A percentile compares a stretch with the other conserved stretches of the same genome.
These are phyloP conservation scores for Aphanomyces cochlioides DNA, from an alignment of 352 stramenopile species.

Conservation along the genomic window DNA sequence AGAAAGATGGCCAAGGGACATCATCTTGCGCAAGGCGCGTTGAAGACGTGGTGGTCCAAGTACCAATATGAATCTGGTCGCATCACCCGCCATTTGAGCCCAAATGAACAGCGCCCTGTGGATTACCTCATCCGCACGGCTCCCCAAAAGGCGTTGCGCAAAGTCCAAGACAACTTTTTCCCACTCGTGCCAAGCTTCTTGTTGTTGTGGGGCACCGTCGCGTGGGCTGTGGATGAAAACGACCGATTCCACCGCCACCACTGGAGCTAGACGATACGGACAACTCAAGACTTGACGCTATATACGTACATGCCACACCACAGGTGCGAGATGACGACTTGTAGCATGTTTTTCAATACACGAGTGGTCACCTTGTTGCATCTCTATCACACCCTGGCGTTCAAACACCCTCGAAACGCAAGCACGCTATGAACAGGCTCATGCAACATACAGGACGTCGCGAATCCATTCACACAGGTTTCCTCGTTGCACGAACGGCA, in stretches of 20 bases:
- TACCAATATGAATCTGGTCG: constrained; percentile 56
- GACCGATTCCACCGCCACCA: constrained; percentile 73
- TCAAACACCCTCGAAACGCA: too few species aligned
- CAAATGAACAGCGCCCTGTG: constrained; percentile 62
- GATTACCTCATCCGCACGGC: constrained; percentile 65
- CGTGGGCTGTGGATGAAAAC: constrained; percentile 69
- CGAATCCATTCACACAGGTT: too few species aligned
- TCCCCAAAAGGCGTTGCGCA: constrained; percentile 71
- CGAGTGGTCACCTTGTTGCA: neutral
- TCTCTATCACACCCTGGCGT: neutral
- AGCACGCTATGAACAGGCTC: too few species aligned
- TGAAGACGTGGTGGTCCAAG: constrained; percentile 70
- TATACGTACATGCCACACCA: too few species aligned
- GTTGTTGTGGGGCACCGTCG: constrained; percentile 63
- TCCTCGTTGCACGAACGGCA: too few species aligned
- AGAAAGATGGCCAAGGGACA: constrained; percentile 23
- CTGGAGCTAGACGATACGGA: constrained; percentile 52
- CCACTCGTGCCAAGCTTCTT: constrained; percentile 61
- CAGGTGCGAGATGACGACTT: too few species aligned
- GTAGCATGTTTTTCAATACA: neutral
- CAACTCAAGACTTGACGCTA: neutral
- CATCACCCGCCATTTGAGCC: constrained; percentile 65
- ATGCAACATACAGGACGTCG: too few species aligned
- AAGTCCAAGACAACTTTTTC: constrained; percentile 74
- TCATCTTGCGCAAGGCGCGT: constrained; percentile 24